Evolutionary conservation across 495 filamentous ascomycete genomes (phyloP).

Genomic region (Penicillium coffeae): DNA sequence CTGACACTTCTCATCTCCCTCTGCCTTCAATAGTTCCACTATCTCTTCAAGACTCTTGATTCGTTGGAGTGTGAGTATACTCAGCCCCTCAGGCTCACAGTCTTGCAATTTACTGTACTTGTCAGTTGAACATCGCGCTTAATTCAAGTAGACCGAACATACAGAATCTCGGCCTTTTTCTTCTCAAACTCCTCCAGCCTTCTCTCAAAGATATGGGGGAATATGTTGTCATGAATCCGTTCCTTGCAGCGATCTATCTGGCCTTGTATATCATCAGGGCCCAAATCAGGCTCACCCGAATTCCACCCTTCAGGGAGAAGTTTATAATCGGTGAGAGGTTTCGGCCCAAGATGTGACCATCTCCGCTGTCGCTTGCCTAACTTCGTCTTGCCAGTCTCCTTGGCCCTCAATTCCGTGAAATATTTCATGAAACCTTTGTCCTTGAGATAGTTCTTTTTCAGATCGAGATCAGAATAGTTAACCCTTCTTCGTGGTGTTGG

Average conservation of each 20-base stretch:
- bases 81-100: neutral
- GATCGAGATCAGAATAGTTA: no score
- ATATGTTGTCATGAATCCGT: slow-evolving; percentile 8
- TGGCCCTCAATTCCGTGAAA: no score
- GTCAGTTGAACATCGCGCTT: neutral
- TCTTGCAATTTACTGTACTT: neutral
- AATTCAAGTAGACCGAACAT: no score
- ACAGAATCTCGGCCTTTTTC: neutral
- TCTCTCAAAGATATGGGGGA: slow-evolving; percentile 4
- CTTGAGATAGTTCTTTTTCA: no score
- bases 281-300: neutral
- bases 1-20: neutral
- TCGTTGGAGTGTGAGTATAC: neutral
- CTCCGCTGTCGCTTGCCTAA: no score
- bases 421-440: no score
- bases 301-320: neutral
- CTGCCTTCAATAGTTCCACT: neutral
- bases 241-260: slow-evolving; percentile 12
- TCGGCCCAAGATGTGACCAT: neutral
- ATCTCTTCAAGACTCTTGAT: neutral
- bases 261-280: slow-evolving; percentile 1
- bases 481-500: no score
- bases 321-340: neutral
- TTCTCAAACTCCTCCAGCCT: slow-evolving; percentile 1
- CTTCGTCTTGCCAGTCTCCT: no score